Evolutionary conservation across 768 basidiomycete genomes (phyloP).

Genomic region (Amanita jacksonii): DNA sequence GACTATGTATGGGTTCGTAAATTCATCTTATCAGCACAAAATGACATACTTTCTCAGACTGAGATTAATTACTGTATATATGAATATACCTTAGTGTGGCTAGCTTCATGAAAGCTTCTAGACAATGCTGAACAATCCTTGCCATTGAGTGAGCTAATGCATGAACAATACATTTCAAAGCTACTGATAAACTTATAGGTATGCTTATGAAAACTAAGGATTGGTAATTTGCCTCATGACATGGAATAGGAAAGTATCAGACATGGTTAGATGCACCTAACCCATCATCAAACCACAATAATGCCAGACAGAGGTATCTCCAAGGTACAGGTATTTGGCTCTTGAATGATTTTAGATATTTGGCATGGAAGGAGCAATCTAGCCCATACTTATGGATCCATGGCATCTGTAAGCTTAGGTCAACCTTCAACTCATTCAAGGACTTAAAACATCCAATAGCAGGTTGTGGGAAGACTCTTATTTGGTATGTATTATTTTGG

Average conservation of each 20-base stretch:
- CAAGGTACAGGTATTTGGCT: background rate
- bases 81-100: no score
- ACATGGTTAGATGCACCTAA: background rate
- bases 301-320: background rate
- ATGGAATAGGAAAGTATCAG: background rate
- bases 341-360: background rate
- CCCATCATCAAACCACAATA: background rate
- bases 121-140: no score
- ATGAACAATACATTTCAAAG: no score
- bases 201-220: no score
- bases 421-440: background rate
- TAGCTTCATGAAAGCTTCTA: no score
- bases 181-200: no score
- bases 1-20: no score
- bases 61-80: no score
- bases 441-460: background rate
- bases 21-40: no score
- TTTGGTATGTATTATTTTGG: background rate
- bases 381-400: background rate
- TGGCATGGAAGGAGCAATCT: background rate
- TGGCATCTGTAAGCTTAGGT: background rate
- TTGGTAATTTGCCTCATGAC: no score
- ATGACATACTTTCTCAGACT: no score
- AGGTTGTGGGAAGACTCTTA: conserved; percentile 1
- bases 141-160: no score